Evolutionary conservation across 2,329 filamentous ascomycete genomes (phyloP), one percentile per base, ranked within the genome.

Genomic region (Exophiala alcalophila): DNA sequence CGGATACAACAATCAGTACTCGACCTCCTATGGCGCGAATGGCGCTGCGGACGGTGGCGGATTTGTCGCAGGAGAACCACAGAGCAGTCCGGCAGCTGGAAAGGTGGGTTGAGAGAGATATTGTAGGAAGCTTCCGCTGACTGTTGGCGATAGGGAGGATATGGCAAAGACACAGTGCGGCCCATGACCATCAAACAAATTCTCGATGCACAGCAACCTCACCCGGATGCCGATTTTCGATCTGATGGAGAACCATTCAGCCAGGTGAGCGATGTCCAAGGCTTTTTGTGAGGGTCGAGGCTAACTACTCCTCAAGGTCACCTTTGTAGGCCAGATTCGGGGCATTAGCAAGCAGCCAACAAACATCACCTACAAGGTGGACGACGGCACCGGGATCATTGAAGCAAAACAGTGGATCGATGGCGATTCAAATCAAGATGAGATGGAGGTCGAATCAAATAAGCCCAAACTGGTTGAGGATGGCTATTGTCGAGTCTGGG

Each of bases 121-220:
- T 37, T 14, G 14, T 10, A 30, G 26, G 21, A 18, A 9, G n/a
- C 29, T 53, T 14, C 11, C 11, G 21, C 25, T 48, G 35, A 55
- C 24, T 35, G 12, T 53, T n/a, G 4, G 19, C 15, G 5, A 8
- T 15, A 56, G 51, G 43, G 45, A 24, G 53, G 56, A 47, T 84
- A 84, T 63, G 76, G 77, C 56, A 86, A 94, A 66, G 88, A 96
- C 59, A 90, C 88, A 14, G 77, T 98, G 38, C 85, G 92, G 30
- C 90, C 92, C 1, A 86, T 96, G 32, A 98, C 92, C 8, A 87
- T 97, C 68, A 96, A 96, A 67, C 92, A 98, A 68, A 78, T 96
- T 44, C 72, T 90, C 60, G 87, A 94, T 52, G 86, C 88, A 52
- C 76, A 84, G 52, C 83, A 88, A 66, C 78, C 82, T 26, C 83